Conservation (phyloP, 352 stramenopile species). For the Phytopythium helicoides region DNA sequence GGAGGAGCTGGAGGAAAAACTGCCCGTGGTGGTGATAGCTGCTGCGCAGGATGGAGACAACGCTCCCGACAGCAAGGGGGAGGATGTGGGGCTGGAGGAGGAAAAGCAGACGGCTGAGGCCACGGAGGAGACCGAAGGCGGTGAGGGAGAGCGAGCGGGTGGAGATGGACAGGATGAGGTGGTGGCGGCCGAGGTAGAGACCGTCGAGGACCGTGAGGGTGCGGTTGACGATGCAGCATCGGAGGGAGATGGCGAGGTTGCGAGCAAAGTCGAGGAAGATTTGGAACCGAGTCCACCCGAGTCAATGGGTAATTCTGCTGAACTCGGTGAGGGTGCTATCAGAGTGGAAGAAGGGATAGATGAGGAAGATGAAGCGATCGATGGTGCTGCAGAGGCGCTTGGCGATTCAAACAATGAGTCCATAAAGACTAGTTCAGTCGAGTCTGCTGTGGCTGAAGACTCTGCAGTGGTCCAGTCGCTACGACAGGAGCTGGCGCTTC, state of each 20-base stretch:
- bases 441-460: neutral
- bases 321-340: too few relatives aligned
- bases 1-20: slow-evolving; percentile 8
- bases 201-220: neutral
- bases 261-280: neutral
- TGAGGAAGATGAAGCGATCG: too few relatives aligned
- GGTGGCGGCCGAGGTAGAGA: too few relatives aligned
- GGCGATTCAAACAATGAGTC: too few relatives aligned
- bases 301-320: neutral
- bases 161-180: neutral
- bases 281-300: neutral
- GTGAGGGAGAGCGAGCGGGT: slow-evolving; percentile 2
- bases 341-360: too few relatives aligned
- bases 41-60: too few relatives aligned
- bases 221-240: slow-evolving; percentile 2
- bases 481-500: slow-evolving; percentile 37
- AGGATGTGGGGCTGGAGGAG: too few relatives aligned
- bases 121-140: neutral
- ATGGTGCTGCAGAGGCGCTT: too few relatives aligned
- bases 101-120: too few relatives aligned
- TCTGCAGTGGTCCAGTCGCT: slow-evolving; percentile 17
- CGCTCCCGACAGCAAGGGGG: too few relatives aligned
- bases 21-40: too few relatives aligned
- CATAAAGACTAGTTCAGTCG: too few relatives aligned
- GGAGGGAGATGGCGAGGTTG: neutral